Percentiles rank a stretch among this genome's conserved stretches.
Conservation (phyloP, 2,329 filamentous ascomycete species). For the Neocatenulostroma microsporum region DNA sequence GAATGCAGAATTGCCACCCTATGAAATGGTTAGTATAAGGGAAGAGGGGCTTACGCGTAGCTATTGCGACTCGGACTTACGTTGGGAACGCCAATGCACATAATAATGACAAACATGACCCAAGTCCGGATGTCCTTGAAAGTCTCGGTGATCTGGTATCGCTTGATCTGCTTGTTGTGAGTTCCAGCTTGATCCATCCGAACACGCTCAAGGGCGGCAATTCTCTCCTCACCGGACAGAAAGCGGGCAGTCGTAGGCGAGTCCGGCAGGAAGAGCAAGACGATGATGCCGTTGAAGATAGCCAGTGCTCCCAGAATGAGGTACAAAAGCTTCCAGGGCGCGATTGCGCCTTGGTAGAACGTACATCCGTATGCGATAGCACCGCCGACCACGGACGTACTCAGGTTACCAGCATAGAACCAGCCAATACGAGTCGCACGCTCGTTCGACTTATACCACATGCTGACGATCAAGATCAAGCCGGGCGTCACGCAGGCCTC, state of each 20-base stretch:
- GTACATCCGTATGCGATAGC: slow-evolving; percentile 7
- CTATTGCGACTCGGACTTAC: slow-evolving; percentile 23
- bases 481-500: slow-evolving; percentile 49
- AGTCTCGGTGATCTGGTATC: slow-evolving; percentile 20
- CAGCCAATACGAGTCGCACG: slow-evolving; percentile 11
- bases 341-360: slow-evolving; percentile 9
- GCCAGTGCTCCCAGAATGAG: slow-evolving; percentile 27
- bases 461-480: slow-evolving; percentile 46
- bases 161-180: slow-evolving; percentile 25
- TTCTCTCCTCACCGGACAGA: slow-evolving; percentile 31
- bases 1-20: slow-evolving; percentile 27
- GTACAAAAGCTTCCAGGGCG: slow-evolving; percentile 25
- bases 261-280: slow-evolving; percentile 29
- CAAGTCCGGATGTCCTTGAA: slow-evolving; percentile 21
- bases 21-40: too few species aligned
- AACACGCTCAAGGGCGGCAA: slow-evolving; percentile 30
- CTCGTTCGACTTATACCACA: slow-evolving; percentile 16
- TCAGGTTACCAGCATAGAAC: slow-evolving; percentile 11
- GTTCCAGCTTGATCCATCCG: slow-evolving; percentile 29
- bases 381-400: slow-evolving; percentile 8
- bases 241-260: slow-evolving; percentile 29
- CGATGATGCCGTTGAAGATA: slow-evolving; percentile 20
- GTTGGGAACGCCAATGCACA: slow-evolving; percentile 19
- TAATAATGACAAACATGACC: slow-evolving; percentile 20
- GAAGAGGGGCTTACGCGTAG: too few species aligned